Evolutionary conservation across 2,329 filamentous ascomycete species (phyloP), one percentile per base, ranked within the genome.

Genomic region (Thermothelomyces thermophilus): DNA sequence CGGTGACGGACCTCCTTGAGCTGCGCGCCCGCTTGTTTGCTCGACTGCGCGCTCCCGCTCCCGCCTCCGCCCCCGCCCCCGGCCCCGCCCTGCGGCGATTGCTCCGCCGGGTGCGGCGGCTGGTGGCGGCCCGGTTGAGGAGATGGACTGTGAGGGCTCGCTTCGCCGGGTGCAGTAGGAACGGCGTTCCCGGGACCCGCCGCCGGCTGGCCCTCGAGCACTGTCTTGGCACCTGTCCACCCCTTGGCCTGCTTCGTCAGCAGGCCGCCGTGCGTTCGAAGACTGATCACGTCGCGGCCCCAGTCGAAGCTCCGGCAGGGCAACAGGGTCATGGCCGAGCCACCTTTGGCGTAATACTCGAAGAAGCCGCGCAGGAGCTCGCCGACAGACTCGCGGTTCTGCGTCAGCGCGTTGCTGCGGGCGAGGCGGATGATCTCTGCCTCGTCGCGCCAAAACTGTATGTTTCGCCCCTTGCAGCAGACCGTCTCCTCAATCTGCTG

Each of bases 211-310:
- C 72, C 69, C 53, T 83, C 78, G 22, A 81, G 68, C 6, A 82
- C 78, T 0, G 85, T 90, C 63, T 83, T 86, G 5, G 88, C 87
- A n/a, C 84, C 83, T 0, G 84, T 87, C 90, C 90, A 96, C 1
- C 84, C 86, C 63, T 95, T 95, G 14, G 81, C 75, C 49, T 82
- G 73, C 67, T 95, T 95, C 16, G 76, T 74, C 16, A 88, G 62
- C 4, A 90, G 71, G 0, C 90, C 90, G 2, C 83, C 83, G 0
- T 67, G 73, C 0, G 82, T 85, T 20, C 89, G 82, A 33, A 95
- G 72, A 46, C 87, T 93, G 22, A 95, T 71, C 0, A 93, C 86
- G 53, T 91, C 83, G 40, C 80, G 74, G 8, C 81, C 85, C 88
- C 89, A 96, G 61, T 87, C 80, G 64, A 95, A 95, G 1, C 79